Evolutionary conservation across 108 stramenopile species (phyloP).

Genomic region (Fistulifera pelliculosa): DNA sequence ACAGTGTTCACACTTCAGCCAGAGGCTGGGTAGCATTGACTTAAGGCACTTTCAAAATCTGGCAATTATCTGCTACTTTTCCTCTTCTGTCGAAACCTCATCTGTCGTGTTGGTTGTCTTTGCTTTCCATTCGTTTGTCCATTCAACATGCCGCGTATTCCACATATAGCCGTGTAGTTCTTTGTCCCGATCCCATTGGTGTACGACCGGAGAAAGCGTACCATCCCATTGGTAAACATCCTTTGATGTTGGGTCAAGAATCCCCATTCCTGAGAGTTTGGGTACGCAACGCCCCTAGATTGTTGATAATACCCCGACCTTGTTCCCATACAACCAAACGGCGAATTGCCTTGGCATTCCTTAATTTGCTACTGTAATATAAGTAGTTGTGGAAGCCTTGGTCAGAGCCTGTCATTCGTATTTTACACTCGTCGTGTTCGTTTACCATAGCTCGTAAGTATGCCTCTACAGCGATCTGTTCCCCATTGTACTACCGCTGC

Average conservation of each 20-base stretch:
- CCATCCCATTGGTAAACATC: constrained; percentile 75
- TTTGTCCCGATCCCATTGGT: constrained; percentile 81
- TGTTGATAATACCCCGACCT: constrained; percentile 77
- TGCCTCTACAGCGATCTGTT: constrained; percentile 67
- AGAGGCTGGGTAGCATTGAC: no score
- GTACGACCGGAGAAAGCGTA: constrained; percentile 60
- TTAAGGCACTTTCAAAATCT: no score
- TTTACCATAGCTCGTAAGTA: constrained; percentile 77
- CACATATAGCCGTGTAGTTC: constrained; percentile 27
- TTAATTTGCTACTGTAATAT: constrained; percentile 57
- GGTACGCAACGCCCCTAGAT: constrained; percentile 61
- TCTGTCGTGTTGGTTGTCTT: not conserved
- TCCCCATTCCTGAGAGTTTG: constrained; percentile 57
- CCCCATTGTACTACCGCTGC: constrained; percentile 78
- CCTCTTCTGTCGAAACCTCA: not conserved
- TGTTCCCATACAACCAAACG: constrained; percentile 66
- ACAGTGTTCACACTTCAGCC: no score
- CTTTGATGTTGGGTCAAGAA: constrained; percentile 30
- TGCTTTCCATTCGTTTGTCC: constrained; percentile 4
- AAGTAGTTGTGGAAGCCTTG: constrained; percentile 78
- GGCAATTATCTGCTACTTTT: no score
- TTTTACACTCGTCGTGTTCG: constrained; percentile 61
- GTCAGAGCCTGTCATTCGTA: constrained; percentile 69
- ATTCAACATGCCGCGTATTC: not conserved
- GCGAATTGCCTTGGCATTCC: constrained; percentile 35